Conservation (phyloP, 129 eudicot genomes). For the Mikania micrantha region DNA sequence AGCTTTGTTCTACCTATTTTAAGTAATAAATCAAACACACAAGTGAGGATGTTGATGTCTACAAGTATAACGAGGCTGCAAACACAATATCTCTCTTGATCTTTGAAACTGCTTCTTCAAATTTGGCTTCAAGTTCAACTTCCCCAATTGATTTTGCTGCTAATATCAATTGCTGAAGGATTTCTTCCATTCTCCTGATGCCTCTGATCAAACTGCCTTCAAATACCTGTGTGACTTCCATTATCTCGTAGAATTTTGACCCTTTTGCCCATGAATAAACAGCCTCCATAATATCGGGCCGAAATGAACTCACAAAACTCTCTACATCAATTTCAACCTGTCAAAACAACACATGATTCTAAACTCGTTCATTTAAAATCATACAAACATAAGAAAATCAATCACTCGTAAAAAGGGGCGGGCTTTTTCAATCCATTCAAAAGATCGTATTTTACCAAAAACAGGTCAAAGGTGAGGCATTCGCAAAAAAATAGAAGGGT, state of each 20-base stretch:
- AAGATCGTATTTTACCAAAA: neutral
- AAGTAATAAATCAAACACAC: neutral
- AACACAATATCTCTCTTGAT: conserved; percentile 98
- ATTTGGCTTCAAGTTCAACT: conserved; percentile 75
- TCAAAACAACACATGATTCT: neutral
- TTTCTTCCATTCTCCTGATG: conserved; percentile 91
- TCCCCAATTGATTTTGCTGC: conserved; percentile 96
- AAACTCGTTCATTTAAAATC: neutral
- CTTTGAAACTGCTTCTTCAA: conserved; percentile 83
- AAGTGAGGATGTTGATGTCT: conserved; percentile 12
- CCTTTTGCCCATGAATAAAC: conserved; percentile 94
- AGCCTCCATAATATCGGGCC: conserved; percentile 96
- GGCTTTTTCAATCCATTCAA: neutral
- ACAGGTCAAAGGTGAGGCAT: neutral
- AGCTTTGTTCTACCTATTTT: conserved; percentile 15
- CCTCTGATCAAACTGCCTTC: conserved; percentile 97
- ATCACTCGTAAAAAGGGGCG: neutral
- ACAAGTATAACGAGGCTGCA: conserved; percentile 88
- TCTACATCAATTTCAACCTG: conserved; percentile 94
- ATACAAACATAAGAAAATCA: neutral
- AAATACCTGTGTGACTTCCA: conserved; percentile 91
- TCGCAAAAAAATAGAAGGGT: neutral
- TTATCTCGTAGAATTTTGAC: conserved; percentile 82
- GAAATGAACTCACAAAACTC: conserved; percentile 74
- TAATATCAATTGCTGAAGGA: conserved; percentile 83